Conservation (phyloP, 2,329 filamentous ascomycete genomes). For the Tolypocladium tundrense region DNA sequence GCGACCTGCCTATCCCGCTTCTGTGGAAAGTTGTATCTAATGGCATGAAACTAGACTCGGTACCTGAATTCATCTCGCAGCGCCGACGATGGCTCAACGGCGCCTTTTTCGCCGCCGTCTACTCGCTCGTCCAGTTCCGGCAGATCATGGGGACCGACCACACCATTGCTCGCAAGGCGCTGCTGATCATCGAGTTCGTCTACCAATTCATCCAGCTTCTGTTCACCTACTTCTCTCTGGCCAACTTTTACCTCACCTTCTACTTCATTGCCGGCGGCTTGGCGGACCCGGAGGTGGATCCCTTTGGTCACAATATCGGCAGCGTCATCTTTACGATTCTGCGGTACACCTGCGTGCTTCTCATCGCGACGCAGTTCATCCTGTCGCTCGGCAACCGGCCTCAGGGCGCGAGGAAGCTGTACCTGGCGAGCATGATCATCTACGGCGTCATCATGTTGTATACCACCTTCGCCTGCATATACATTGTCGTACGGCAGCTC, state of each 20-base stretch:
- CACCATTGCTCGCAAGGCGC: slow-evolving; percentile 74
- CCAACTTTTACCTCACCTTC: slow-evolving; percentile 98
- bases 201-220: slow-evolving; percentile 89
- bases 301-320: slow-evolving; percentile 81
- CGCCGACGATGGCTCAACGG: slow-evolving; percentile 95
- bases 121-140: slow-evolving; percentile 88
- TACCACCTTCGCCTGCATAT: slow-evolving; percentile 80
- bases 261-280: slow-evolving; percentile 95
- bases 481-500: slow-evolving; percentile 80
- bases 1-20: not conserved
- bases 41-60: slow-evolving; percentile 52
- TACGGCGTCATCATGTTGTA: slow-evolving; percentile 94
- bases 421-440: slow-evolving; percentile 77
- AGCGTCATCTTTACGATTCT: slow-evolving; percentile 78
- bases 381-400: slow-evolving; percentile 92
- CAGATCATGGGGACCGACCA: slow-evolving; percentile 94
- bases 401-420: slow-evolving; percentile 87
- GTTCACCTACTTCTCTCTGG: slow-evolving; percentile 96
- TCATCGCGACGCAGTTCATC: slow-evolving; percentile 94
- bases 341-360: slow-evolving; percentile 72
- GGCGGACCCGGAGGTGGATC: slow-evolving; percentile 68
- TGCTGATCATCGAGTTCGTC: slow-evolving; percentile 89
- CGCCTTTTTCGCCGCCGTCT: slow-evolving; percentile 96
- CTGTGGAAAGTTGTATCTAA: slow-evolving; percentile 2
- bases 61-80: slow-evolving; percentile 96